A percentile compares a stretch with the other conserved stretches of the same genome.
These are phyloP conservation scores for Rhodamnia argentea DNA, from an alignment of 345 rosid genomes.

Conservation along the genomic window DNA sequence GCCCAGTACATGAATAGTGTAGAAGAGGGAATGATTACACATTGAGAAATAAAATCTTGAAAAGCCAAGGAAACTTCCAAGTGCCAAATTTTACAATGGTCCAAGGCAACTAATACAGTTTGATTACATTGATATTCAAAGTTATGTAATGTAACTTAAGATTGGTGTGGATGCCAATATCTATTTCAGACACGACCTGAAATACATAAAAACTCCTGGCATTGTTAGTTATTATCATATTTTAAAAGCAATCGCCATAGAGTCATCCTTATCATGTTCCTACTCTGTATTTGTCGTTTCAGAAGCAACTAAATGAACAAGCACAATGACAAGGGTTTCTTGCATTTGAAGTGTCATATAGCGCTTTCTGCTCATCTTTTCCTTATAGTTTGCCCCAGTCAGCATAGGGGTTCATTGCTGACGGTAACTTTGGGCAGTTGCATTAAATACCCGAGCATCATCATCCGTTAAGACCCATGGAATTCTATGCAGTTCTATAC, in stretches of 20 bases:
- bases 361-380: not conserved
- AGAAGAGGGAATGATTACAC: not conserved
- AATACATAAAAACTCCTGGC: not conserved
- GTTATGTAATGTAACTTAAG: too few relatives aligned
- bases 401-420: not conserved
- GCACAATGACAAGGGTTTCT: not conserved
- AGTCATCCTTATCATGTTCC: not conserved
- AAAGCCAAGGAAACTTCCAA: not conserved
- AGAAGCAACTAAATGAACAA: not conserved
- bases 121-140: not conserved
- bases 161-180: not conserved
- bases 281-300: not conserved
- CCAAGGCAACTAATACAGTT: not conserved
- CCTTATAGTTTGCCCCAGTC: not conserved
- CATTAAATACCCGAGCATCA: not conserved
- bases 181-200: not conserved
- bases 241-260: not conserved
- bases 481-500: not conserved
- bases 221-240: not conserved
- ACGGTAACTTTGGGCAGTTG: not conserved
- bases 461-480: not conserved
- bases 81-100: not conserved
- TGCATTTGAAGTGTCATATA: not conserved
- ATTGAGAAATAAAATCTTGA: not conserved
- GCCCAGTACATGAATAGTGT: not conserved